These are phyloP conservation scores for Dothideomycetes sp. DNA, from an alignment of 2,329 filamentous ascomycete species.

Conservation along the genomic window DNA sequence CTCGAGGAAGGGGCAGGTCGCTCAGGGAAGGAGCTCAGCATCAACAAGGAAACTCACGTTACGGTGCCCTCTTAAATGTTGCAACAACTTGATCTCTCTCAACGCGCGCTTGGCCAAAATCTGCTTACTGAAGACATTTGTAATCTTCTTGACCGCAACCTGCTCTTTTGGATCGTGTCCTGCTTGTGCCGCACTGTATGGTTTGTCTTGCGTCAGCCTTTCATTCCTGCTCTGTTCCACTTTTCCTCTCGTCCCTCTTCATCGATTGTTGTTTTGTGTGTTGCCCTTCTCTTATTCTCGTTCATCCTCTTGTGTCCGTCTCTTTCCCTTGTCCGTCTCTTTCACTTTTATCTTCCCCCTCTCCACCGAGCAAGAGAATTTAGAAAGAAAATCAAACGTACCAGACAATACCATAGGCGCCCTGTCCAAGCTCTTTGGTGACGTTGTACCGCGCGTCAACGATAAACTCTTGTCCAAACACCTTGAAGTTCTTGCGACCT, in stretches of 20 bases:
- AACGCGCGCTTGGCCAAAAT: slow-evolving; percentile 96
- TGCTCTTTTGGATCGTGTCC: slow-evolving; percentile 74
- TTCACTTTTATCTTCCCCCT: too few relatives aligned
- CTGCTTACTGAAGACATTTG: slow-evolving; percentile 99
- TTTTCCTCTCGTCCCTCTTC: too few relatives aligned
- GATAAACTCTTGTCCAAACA: slow-evolving; percentile 99
- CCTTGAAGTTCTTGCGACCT: slow-evolving; percentile 91
- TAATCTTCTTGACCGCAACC: slow-evolving; percentile 98
- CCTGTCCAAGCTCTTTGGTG: slow-evolving; percentile 96
- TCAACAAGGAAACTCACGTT: slow-evolving; percentile 8
- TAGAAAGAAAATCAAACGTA: too few relatives aligned
- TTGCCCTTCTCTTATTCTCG: too few relatives aligned
- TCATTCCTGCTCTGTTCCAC: too few relatives aligned
- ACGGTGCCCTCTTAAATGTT: slow-evolving; percentile 67
- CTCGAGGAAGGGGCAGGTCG: too few relatives aligned
- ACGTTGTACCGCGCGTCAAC: slow-evolving; percentile 98
- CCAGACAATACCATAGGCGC: slow-evolving; percentile 98
- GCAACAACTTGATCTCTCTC: slow-evolving; percentile 95
- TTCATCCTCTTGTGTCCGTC: too few relatives aligned
- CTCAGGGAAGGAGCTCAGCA: too few relatives aligned
- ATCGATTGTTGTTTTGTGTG: too few relatives aligned
- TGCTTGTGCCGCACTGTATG: slow-evolving; percentile 74
- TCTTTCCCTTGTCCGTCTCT: too few relatives aligned
- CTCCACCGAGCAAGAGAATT: too few relatives aligned
- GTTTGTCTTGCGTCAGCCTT: slow-evolving; percentile 1